These are phyloP conservation scores for Phytophthora kernoviae DNA, from an alignment of 352 stramenopile genomes.

Conservation along the genomic window DNA sequence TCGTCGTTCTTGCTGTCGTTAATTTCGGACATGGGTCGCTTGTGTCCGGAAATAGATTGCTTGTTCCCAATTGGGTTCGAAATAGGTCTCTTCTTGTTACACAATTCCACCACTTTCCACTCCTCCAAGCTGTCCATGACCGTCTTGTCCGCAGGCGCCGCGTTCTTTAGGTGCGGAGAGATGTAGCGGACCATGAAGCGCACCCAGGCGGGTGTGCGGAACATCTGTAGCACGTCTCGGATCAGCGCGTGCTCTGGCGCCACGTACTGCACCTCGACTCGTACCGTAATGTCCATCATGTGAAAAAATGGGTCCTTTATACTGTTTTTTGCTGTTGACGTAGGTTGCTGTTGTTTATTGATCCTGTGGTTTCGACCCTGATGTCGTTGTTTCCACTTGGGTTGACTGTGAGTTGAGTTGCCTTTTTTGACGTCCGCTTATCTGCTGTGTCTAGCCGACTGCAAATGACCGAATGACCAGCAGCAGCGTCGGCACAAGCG, in stretches of 20 bases:
- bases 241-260: conserved; percentile 63
- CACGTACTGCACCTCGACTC: conserved; percentile 83
- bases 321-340: conserved; percentile 1
- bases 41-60: conserved; percentile 4
- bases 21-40: conserved; percentile 34
- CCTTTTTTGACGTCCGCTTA: conserved; percentile 7
- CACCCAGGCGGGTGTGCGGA: conserved; percentile 82
- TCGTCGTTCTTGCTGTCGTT: conserved; percentile 16
- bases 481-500: conserved; percentile 9
- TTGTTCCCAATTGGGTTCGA: conserved; percentile 1
- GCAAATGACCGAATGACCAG: conserved; percentile 50
- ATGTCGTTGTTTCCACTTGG: too few species aligned
- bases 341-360: conserved; percentile 12
- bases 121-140: conserved; percentile 56
- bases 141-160: conserved; percentile 71
- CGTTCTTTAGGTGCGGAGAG: conserved; percentile 84
- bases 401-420: neutral
- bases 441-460: conserved; percentile 14
- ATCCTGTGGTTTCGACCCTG: too few species aligned
- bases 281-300: conserved; percentile 79
- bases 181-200: conserved; percentile 88
- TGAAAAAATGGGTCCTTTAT: too few species aligned
- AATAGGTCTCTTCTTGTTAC: neutral
- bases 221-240: conserved; percentile 81
- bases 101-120: conserved; percentile 24